Evolutionary conservation across 176 grass and related monocot genomes (phyloP).

Genomic region (Ensete ventricosum): DNA sequence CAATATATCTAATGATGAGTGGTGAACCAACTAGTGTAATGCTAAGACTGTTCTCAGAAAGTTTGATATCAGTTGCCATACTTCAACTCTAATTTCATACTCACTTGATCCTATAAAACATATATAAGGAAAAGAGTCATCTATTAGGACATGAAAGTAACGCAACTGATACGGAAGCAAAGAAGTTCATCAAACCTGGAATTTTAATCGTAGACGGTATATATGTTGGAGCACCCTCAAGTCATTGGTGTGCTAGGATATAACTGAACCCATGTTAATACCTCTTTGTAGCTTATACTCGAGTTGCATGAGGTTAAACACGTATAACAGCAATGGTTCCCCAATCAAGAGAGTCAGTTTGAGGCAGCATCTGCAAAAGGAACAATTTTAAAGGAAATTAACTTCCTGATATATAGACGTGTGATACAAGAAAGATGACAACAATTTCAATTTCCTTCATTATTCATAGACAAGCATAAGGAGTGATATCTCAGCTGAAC

Average conservation of each 20-base stretch:
- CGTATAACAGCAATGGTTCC: conserved; percentile 71
- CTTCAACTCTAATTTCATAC: background rate
- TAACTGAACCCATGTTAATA: conserved; percentile 83
- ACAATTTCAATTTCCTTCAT: background rate
- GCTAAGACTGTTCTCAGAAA: background rate
- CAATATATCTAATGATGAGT: too few relatives aligned
- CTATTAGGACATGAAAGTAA: background rate
- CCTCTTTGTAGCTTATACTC: conserved; percentile 65
- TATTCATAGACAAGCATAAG: background rate
- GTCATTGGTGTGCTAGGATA: conserved; percentile 36
- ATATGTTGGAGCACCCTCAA: background rate
- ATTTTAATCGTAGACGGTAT: too few relatives aligned
- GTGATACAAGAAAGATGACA: background rate
- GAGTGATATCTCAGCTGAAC: background rate
- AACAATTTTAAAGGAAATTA: conserved; percentile 5
- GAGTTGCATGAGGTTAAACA: conserved; percentile 64
- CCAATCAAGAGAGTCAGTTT: too few relatives aligned
- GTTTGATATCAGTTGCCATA: background rate
- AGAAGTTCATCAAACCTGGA: background rate
- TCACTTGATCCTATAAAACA: background rate
- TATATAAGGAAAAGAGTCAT: background rate
- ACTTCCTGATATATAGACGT: background rate
- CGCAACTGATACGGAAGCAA: background rate
- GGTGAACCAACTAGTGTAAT: background rate
- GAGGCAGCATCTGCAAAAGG: conserved; percentile 77